Conservation (phyloP, 2,329 filamentous ascomycete species). For the Exophiala mesophila region DNA sequence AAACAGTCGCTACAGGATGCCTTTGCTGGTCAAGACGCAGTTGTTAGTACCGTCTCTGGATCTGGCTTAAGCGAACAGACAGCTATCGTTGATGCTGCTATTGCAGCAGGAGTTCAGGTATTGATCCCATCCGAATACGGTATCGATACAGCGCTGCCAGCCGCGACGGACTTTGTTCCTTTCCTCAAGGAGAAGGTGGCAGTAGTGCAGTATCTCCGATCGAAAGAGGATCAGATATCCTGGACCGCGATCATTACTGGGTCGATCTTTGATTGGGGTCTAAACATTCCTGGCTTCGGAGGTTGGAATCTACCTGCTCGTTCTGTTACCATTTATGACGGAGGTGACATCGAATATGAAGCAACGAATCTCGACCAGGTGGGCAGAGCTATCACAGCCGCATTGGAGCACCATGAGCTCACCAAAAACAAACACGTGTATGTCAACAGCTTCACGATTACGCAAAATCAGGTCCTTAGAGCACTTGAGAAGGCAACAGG, state of each 20-base stretch:
- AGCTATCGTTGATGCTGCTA: slow-evolving; percentile 30
- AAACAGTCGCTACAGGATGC: slow-evolving; percentile 22
- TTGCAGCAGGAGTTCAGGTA: slow-evolving; percentile 30
- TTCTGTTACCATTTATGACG: slow-evolving; percentile 38
- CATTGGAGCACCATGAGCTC: slow-evolving; percentile 42
- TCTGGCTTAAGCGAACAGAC: slow-evolving; percentile 25
- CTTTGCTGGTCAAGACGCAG: slow-evolving; percentile 28
- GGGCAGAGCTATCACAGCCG: slow-evolving; percentile 31
- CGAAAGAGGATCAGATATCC: slow-evolving; percentile 46
- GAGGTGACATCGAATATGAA: slow-evolving; percentile 20
- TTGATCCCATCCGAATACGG: slow-evolving; percentile 35
- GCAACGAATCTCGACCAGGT: slow-evolving; percentile 19
- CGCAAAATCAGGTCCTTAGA: slow-evolving; percentile 54
- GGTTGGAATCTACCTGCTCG: slow-evolving; percentile 49
- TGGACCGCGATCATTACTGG: slow-evolving; percentile 59
- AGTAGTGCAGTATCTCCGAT: slow-evolving; percentile 49
- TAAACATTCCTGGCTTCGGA: slow-evolving; percentile 38
- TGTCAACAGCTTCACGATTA: slow-evolving; percentile 53
- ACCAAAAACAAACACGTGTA: slow-evolving; percentile 57
- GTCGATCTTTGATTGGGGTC: slow-evolving; percentile 56
- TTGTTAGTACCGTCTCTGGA: slow-evolving; percentile 21
- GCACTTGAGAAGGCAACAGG: slow-evolving; percentile 51
- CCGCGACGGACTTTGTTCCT: slow-evolving; percentile 26
- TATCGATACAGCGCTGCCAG: slow-evolving; percentile 26
- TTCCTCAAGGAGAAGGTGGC: slow-evolving; percentile 29